Conservation (phyloP, 2,329 filamentous ascomycete genomes). For the Sarocladiaceae sp. region DNA sequence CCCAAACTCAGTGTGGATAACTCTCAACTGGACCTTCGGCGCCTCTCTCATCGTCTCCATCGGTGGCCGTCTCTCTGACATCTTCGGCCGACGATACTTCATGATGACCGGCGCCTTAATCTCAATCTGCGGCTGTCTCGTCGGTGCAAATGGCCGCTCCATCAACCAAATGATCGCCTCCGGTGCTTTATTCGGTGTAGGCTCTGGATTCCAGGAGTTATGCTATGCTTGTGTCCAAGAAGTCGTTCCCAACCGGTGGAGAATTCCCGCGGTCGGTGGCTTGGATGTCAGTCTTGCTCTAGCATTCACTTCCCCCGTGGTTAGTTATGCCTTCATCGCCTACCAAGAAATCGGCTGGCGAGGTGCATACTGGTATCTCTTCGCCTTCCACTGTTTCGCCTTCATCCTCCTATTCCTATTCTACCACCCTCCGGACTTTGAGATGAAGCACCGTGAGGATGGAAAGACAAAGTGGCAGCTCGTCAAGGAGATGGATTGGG, state of each 20-base stretch:
- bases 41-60: conserved; percentile 29
- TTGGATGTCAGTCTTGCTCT: conserved; percentile 24
- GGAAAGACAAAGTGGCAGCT: conserved; percentile 21
- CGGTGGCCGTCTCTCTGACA: conserved; percentile 31
- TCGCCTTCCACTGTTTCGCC: conserved; percentile 16
- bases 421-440: conserved; percentile 31
- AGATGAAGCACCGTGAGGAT: conserved; percentile 26
- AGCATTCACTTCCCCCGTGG: conserved; percentile 4
- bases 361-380: conserved; percentile 8
- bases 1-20: conserved; percentile 30
- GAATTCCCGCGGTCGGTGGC: conserved; percentile 31
- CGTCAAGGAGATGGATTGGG: conserved; percentile 20
- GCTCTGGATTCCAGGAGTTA: conserved; percentile 34
- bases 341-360: conserved; percentile 9
- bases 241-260: conserved; percentile 31
- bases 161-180: conserved; percentile 36
- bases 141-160: conserved; percentile 32
- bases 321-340: conserved; percentile 8
- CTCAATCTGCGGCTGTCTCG: conserved; percentile 29
- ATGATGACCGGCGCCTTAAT: conserved; percentile 29
- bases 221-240: conserved; percentile 31
- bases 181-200: conserved; percentile 34
- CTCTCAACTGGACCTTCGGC: conserved; percentile 26
- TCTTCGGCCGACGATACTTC: conserved; percentile 35
- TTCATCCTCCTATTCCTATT: conserved; percentile 21